phyloP scores from a whole-genome alignment of 73 alveolate genomes.

The Paramecium caudatum region DNA sequence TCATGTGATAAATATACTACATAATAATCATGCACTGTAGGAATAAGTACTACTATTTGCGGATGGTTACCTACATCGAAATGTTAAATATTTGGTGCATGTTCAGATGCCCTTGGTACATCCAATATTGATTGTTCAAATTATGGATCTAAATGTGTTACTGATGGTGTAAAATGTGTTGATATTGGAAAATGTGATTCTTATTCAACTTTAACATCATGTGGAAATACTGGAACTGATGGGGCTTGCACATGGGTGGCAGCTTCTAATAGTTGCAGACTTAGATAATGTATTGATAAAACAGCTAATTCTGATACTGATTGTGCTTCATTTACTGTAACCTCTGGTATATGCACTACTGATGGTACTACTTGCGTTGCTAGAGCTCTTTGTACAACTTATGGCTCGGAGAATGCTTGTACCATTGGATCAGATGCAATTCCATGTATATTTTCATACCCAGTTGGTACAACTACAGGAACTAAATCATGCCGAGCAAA shows the following conservation, averaged over 20 bases:
- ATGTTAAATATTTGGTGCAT: constrained; percentile 9
- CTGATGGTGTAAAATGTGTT: constrained; percentile 42
- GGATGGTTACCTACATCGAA: constrained; percentile 1
- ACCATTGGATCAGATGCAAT: constrained; percentile 6
- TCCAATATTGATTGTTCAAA: not conserved
- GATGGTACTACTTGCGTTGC: not conserved
- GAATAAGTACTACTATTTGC: constrained; percentile 4
- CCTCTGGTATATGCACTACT: not conserved
- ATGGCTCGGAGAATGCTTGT: not conserved
- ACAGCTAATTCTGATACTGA: not conserved
- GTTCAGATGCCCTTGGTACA: not conserved
- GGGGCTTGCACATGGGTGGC: constrained; percentile 5
- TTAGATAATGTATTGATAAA: not conserved
- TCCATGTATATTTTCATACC: not conserved
- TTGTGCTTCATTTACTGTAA: not conserved
- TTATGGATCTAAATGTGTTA: not conserved
- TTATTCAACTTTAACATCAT: not conserved
- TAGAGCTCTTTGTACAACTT: not conserved
- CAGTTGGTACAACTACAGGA: not conserved
- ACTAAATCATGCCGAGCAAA: not conserved
- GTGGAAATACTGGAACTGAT: not conserved
- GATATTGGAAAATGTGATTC: constrained; percentile 37
- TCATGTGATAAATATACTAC: not conserved
- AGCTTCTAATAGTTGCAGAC: not conserved
- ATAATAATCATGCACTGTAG: not conserved